These are phyloP conservation scores for Arachnomyces sp. DNA, from an alignment of 2,329 filamentous ascomycete genomes.

Conservation along the genomic window DNA sequence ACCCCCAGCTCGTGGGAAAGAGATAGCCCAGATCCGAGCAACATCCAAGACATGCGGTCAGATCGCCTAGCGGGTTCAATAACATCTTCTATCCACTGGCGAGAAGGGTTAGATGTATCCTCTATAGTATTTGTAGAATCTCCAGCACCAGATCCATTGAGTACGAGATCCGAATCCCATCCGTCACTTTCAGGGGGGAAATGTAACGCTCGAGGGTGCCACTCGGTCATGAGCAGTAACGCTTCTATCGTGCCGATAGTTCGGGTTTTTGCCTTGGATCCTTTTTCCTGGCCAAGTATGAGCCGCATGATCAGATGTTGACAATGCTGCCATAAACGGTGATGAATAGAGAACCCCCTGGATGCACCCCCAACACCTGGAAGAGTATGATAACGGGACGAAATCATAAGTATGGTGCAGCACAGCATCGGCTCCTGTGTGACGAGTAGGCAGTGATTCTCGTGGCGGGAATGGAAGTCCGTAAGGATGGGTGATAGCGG, in stretches of 20 bases:
- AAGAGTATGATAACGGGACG: conserved; percentile 43
- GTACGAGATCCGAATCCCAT: conserved; percentile 47
- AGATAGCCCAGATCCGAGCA: conserved; percentile 46
- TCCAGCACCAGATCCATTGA: conserved; percentile 33
- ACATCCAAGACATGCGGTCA: conserved; percentile 54
- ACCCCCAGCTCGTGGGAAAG: conserved; percentile 46
- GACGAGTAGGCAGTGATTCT: conserved; percentile 41
- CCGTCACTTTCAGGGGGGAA: conserved; percentile 47
- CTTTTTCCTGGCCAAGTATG: conserved; percentile 47
- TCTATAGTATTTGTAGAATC: conserved; percentile 24
- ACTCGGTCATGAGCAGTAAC: conserved; percentile 47
- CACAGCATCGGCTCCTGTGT: conserved; percentile 46
- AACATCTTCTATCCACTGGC: conserved; percentile 46
- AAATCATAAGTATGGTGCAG: conserved; percentile 47
- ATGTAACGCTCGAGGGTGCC: conserved; percentile 48
- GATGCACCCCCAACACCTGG: conserved; percentile 38
- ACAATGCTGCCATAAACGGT: conserved; percentile 47
- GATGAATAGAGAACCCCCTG: conserved; percentile 46
- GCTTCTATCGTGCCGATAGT: conserved; percentile 47
- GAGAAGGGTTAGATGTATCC: conserved; percentile 25
- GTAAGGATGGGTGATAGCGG: conserved; percentile 44
- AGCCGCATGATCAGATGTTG: conserved; percentile 46
- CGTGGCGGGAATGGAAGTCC: conserved; percentile 42
- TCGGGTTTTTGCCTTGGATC: conserved; percentile 41
- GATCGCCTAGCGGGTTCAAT: conserved; percentile 47